phyloP scores from a whole-genome alignment of 106 monocot genomes.

The Posidonia australis region DNA sequence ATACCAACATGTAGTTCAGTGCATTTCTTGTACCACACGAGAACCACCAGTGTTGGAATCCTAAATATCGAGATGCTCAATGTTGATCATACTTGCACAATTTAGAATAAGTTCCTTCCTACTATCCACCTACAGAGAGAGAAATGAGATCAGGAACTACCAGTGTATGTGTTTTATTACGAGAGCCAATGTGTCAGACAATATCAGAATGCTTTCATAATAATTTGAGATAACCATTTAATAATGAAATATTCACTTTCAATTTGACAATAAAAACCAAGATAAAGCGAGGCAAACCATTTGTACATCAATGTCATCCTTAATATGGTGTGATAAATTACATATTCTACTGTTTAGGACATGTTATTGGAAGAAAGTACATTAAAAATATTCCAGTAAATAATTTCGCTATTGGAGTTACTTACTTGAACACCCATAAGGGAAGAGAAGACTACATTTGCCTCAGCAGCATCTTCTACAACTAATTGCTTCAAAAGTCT shows the following conservation, averaged over 20 bases:
- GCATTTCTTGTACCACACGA: neutral
- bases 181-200: too few relatives aligned
- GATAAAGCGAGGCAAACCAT: too few relatives aligned
- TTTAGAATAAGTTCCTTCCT: constrained; percentile 77
- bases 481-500: constrained; percentile 77
- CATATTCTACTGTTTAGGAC: neutral
- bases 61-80: constrained; percentile 79
- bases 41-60: neutral
- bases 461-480: constrained; percentile 91
- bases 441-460: constrained; percentile 84
- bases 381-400: neutral
- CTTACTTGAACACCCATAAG: constrained; percentile 92
- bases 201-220: too few relatives aligned
- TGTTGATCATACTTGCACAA: constrained; percentile 54
- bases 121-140: constrained; percentile 48
- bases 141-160: neutral
- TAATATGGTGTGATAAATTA: too few relatives aligned
- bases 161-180: neutral
- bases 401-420: neutral
- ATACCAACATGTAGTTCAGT: neutral
- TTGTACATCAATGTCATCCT: too few relatives aligned
- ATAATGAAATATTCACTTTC: too few relatives aligned
- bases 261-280: too few relatives aligned
- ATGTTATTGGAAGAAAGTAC: neutral
- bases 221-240: too few relatives aligned